A percentile compares a stretch with the other conserved stretches of the same genome.
These are phyloP conservation scores for Phyllosticta citribraziliensis DNA, from an alignment of 2,329 filamentous ascomycete species.

Conservation along the genomic window DNA sequence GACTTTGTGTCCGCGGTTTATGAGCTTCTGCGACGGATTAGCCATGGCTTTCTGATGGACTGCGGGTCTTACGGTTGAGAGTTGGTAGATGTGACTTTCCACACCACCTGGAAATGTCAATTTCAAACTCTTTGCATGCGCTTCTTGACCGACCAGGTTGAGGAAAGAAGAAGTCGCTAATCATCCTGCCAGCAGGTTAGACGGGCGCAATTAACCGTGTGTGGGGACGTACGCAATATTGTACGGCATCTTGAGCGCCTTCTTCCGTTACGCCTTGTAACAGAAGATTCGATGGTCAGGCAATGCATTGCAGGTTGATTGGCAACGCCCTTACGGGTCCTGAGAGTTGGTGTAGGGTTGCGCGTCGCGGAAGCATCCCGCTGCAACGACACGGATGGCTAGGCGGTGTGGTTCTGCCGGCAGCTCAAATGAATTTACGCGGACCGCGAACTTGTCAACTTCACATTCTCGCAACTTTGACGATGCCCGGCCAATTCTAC, in stretches of 20 bases:
- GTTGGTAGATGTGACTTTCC: conserved; percentile 96
- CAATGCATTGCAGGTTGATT: conserved; percentile 13
- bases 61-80: conserved; percentile 54
- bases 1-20: conserved; percentile 95
- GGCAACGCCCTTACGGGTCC: neutral
- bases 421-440: neutral
- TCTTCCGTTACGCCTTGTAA: conserved; percentile 6
- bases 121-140: neutral
- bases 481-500: conserved; percentile 39
- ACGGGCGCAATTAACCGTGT: neutral
- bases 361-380: neutral
- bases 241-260: conserved; percentile 47
- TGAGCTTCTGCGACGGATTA: conserved; percentile 56
- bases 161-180: conserved; percentile 98
- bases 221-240: conserved; percentile 52
- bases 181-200: conserved; percentile 54
- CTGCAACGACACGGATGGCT: neutral
- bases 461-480: neutral
- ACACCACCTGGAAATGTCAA: conserved; percentile 54
- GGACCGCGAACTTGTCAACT: neutral
- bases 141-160: conserved; percentile 56
- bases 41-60: neutral
- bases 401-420: neutral
- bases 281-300: conserved; percentile 12
- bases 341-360: neutral